Base-by-base conservation (phyloP, 2,329 filamentous ascomycete genomes). In the Trichoderma sp. region DNA sequence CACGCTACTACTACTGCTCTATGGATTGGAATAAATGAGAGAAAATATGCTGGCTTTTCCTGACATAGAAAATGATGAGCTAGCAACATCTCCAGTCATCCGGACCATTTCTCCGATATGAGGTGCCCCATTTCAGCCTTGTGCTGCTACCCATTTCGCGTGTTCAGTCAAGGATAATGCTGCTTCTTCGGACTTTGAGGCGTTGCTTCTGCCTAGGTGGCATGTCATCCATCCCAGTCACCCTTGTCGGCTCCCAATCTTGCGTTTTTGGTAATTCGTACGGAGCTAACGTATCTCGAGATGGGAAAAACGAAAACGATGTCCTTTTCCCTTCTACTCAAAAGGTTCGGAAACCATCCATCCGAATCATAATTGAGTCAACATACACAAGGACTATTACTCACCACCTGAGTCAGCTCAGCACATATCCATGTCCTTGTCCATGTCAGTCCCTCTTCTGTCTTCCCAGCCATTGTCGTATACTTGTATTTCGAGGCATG, bases 61-160 rank as follows among this genome's bases (percentile, higher is more conserved):
- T 49, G 11, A 32, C 58, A 60, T 32, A 28, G 28, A 37, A 39
- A 56, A 39, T 30, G 56, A 66, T 24, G 18, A 30, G 37, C 61
- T 49, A 52, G 24, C 55, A 59, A 24, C 21, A 21, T 24, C n/a
- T 21, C 46, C 46, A 49, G 46, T 13, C 46, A 18, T 26, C 39
- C 30, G n/a, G 39, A 30, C 59, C 59, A 60, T 60, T 60, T 49
- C 59, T 60, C 59, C 59, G 59, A 34, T n/a, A 21, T 39, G 59
- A 32, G 39, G 59, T 43, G 59, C 59, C 59, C 59, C 59, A 24
- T 46, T 60, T 60, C 59, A 60, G 59, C 59, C 59, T 51, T 60
- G 59, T 60, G 43, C 26, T n/a, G 28, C 24, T 30, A 28, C 59
- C 59, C 21, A 30, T 60, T 51, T 60, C 58, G 58, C 58, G 39